Base-by-base conservation (phyloP, 106 monocot species). In the Phalaenopsis equestris region DNA sequence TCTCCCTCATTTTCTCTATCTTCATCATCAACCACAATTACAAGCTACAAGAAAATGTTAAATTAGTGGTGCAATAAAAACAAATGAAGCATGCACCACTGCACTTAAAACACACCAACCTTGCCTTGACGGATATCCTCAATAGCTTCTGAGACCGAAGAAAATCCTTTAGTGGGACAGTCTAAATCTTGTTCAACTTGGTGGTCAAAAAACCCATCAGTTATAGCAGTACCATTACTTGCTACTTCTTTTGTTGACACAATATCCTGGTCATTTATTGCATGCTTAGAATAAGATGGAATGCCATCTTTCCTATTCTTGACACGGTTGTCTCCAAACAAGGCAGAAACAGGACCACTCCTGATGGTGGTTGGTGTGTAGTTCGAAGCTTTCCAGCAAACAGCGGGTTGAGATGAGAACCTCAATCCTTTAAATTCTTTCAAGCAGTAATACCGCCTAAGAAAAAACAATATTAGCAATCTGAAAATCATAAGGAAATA, bases 1-100 rank as follows among this genome's bases (percentile, higher is more conserved):
- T 94, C 97, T 82, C 97, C 97, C 82, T 98, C 90, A 83, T 98
- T 98, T 81, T 97, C 96, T 84, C 97, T 87, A 79, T 89, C 89
- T 85, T 98, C 98, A 57, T 98, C 98, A 76, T 98, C 98, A 42
- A 98, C 92, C 78, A 91, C 98, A 75, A 98, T 91, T 68, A 98
- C 98, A 78, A 84, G 84, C 98, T 98, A 87, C 67, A 90, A 82
- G 24, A 83, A 41, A 46, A 57, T 81, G 6, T 37, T 43, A 83
- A 55, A 73, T 82, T 65, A 84, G 75, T 72, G 41, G 65, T 21
- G 37, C 61, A 49, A 80, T 24, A 56, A 78, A 64, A 58, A 72
- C 56, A 67, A 58, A 21, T 45, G 2, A 24, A 45, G 5, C 39
- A 75, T 56, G 9, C 41, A 67, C 24, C 18, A 83, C 24, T 58